Evolutionary conservation across 495 filamentous ascomycete genomes (phyloP).

Genomic region (Pseudevernia furfuracea): DNA sequence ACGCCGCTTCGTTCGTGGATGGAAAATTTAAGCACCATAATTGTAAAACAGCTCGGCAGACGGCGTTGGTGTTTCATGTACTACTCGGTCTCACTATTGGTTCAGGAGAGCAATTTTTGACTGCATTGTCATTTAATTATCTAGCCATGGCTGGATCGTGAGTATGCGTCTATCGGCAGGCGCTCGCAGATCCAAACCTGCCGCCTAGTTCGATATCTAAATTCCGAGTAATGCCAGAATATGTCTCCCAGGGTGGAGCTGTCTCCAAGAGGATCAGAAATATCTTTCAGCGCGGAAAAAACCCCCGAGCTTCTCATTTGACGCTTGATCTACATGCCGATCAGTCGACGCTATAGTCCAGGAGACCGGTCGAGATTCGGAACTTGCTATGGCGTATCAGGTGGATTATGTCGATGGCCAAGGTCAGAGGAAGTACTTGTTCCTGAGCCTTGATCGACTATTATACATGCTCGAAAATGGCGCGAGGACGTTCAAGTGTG

Average conservation of each 20-base stretch:
- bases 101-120: background rate
- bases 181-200: slow-evolving; percentile 1
- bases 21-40: no score
- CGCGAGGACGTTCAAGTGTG: background rate
- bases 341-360: slow-evolving; percentile 5
- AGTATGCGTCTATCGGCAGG: slow-evolving; percentile 9
- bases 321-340: background rate
- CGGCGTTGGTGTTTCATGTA: slow-evolving; percentile 4
- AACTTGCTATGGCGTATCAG: slow-evolving; percentile 7
- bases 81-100: slow-evolving; percentile 3
- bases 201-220: slow-evolving; percentile 5
- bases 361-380: slow-evolving; percentile 6
- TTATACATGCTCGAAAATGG: background rate
- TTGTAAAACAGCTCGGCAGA: background rate
- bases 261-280: slow-evolving; percentile 2
- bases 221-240: slow-evolving; percentile 2
- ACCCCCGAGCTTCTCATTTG: background rate
- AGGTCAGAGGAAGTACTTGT: background rate
- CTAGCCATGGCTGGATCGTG: slow-evolving; percentile 7
- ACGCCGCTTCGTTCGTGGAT: no score
- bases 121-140: background rate
- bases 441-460: background rate
- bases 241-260: background rate
- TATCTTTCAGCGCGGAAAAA: background rate
- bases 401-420: background rate